Conservation (phyloP, 352 stramenopile genomes). For the Thraustotheca clavata region DNA sequence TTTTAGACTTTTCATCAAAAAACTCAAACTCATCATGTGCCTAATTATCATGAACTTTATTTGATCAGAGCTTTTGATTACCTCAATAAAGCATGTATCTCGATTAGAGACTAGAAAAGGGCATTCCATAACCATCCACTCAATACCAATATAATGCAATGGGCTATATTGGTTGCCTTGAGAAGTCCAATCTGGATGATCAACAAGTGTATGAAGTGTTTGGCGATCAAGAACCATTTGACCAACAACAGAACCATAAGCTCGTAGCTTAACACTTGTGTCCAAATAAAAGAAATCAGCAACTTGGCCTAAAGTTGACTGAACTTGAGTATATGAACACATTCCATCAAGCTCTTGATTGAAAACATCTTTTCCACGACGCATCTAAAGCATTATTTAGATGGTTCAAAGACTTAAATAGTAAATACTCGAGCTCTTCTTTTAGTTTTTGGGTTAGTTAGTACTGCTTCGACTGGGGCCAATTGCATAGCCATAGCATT, state of each 20-base stretch:
- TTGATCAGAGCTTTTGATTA: neutral
- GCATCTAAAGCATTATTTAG: neutral
- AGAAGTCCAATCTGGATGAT: neutral
- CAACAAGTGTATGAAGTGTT: constrained; percentile 52
- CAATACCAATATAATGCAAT: constrained; percentile 65
- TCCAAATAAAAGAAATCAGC: constrained; percentile 76
- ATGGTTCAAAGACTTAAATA: too few relatives aligned
- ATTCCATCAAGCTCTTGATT: constrained; percentile 22
- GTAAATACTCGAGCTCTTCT: constrained; percentile 32
- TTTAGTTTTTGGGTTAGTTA: constrained; percentile 46
- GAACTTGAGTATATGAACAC: constrained; percentile 56
- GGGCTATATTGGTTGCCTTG: constrained; percentile 43
- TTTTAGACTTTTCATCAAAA: constrained; percentile 55
- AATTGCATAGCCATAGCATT: constrained; percentile 43
- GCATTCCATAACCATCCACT: constrained; percentile 72
- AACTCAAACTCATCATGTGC: constrained; percentile 66
- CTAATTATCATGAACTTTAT: constrained; percentile 1
- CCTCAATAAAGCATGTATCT: constrained; percentile 63
- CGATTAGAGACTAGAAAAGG: constrained; percentile 61
- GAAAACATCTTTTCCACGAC: neutral
- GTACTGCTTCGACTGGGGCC: constrained; percentile 63
- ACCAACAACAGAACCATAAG: neutral
- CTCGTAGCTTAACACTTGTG: constrained; percentile 40
- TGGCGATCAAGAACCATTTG: constrained; percentile 62
- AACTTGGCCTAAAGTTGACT: constrained; percentile 65